These are phyloP conservation scores for Citrullus amarus DNA, from an alignment of 306 rosid species.

Conservation along the genomic window DNA sequence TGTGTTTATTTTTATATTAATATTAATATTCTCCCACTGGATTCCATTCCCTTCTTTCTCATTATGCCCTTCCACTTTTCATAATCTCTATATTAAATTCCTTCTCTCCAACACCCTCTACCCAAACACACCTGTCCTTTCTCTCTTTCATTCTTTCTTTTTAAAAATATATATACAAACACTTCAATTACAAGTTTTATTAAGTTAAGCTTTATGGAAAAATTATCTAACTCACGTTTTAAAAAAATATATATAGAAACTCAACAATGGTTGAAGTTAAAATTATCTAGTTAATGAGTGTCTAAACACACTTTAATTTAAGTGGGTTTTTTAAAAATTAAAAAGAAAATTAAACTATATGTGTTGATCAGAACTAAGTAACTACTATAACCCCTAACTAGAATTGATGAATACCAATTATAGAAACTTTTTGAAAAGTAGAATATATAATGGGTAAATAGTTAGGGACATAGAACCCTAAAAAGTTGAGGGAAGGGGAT, in stretches of 20 bases:
- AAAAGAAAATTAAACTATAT: too few relatives aligned
- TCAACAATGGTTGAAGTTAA: too few relatives aligned
- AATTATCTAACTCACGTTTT: neutral
- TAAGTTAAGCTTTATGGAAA: neutral
- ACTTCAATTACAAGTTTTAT: neutral
- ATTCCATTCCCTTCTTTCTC: neutral
- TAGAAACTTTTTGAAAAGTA: too few relatives aligned
- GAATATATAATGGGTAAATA: neutral
- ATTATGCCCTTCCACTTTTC: constrained; percentile 8
- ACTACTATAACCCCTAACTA: too few relatives aligned
- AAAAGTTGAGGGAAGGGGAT: neutral
- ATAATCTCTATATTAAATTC: neutral
- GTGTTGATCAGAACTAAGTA: too few relatives aligned
- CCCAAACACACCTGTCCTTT: neutral
- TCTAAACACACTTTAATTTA: too few relatives aligned
- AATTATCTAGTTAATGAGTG: too few relatives aligned
- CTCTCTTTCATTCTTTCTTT: neutral
- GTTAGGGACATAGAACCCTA: neutral
- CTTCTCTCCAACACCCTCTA: neutral
- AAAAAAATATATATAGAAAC: too few relatives aligned
- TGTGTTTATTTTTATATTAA: neutral
- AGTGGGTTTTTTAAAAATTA: too few relatives aligned
- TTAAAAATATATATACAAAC: neutral
- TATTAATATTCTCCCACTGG: neutral
- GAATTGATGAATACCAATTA: neutral